These are phyloP conservation scores for Arctium lappa DNA, from an alignment of 129 eudicot species.

Conservation along the genomic window DNA sequence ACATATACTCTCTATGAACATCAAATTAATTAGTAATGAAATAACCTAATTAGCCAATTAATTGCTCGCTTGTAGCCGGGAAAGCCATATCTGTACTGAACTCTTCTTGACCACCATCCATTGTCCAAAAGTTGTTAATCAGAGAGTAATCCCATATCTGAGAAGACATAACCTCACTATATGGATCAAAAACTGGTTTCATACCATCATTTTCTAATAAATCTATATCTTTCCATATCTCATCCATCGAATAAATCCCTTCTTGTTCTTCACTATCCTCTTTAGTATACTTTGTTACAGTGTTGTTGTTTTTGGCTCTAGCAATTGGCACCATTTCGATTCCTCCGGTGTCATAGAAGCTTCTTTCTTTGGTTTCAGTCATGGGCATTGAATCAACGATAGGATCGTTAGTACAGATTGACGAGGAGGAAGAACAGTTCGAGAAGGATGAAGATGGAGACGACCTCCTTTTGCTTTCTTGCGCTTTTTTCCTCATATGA, in stretches of 20 bases:
- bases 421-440: slow-evolving; percentile 42
- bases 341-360: slow-evolving; percentile 55
- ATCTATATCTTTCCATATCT: slow-evolving; percentile 74
- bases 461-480: slow-evolving; percentile 43
- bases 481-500: slow-evolving; percentile 80
- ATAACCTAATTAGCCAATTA: slow-evolving; percentile 20
- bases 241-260: slow-evolving; percentile 61
- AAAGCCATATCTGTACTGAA: slow-evolving; percentile 26
- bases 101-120: slow-evolving; percentile 45
- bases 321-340: slow-evolving; percentile 15
- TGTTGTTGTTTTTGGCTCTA: slow-evolving; percentile 18
- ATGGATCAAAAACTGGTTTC: slow-evolving; percentile 31
- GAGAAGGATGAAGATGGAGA: slow-evolving; percentile 38
- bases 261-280: slow-evolving; percentile 21
- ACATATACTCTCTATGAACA: slow-evolving; percentile 32
- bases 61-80: slow-evolving; percentile 25
- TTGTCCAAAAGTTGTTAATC: slow-evolving; percentile 45
- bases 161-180: slow-evolving; percentile 21
- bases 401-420: slow-evolving; percentile 31
- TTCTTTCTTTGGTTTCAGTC: slow-evolving; percentile 25
- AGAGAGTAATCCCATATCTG: slow-evolving; percentile 65
- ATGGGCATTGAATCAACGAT: slow-evolving; percentile 23
- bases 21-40: slow-evolving; percentile 18
- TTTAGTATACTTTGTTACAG: neutral
- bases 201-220: slow-evolving; percentile 37